phyloP scores from a whole-genome alignment of 2,329 filamentous ascomycete species.

The Aspergillus luchuensis region DNA sequence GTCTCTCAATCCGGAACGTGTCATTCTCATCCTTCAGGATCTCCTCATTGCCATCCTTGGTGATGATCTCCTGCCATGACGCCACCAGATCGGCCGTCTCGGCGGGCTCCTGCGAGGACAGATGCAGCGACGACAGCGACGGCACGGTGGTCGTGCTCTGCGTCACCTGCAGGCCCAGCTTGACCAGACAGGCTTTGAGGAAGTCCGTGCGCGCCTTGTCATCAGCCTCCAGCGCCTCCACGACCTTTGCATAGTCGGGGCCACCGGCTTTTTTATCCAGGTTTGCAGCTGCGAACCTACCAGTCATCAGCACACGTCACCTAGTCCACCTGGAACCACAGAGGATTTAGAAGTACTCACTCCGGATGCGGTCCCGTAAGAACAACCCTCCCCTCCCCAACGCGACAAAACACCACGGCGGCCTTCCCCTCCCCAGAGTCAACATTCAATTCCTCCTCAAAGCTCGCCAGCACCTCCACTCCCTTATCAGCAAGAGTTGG shows the following conservation, averaged over 20 bases:
- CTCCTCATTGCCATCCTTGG: constrained; percentile 65
- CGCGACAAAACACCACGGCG: constrained; percentile 78
- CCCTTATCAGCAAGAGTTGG: constrained; percentile 61
- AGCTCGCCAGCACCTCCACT: constrained; percentile 81
- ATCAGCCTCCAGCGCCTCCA: constrained; percentile 67
- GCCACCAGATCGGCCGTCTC: constrained; percentile 69
- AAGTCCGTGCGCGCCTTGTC: constrained; percentile 73
- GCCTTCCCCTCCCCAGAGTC: constrained; percentile 73
- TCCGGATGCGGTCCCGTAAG: constrained; percentile 91
- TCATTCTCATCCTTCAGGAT: constrained; percentile 81
- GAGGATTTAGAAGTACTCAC: constrained; percentile 52
- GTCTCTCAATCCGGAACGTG: constrained; percentile 74
- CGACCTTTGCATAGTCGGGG: constrained; percentile 69
- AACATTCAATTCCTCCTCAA: constrained; percentile 72
- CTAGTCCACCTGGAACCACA: too few species aligned
- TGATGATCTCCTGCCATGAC: constrained; percentile 66
- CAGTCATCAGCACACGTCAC: constrained; percentile 3
- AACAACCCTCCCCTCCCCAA: constrained; percentile 77
- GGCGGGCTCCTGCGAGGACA: constrained; percentile 68
- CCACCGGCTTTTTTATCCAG: constrained; percentile 68
- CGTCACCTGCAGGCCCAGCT: constrained; percentile 79
- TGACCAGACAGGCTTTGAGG: constrained; percentile 74
- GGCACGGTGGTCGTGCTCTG: constrained; percentile 70
- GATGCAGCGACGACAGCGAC: constrained; percentile 77
- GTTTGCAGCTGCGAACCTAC: constrained; percentile 79